phyloP scores from a whole-genome alignment of 1,139 yeast species.

The Sporopachydermia cereana region DNA sequence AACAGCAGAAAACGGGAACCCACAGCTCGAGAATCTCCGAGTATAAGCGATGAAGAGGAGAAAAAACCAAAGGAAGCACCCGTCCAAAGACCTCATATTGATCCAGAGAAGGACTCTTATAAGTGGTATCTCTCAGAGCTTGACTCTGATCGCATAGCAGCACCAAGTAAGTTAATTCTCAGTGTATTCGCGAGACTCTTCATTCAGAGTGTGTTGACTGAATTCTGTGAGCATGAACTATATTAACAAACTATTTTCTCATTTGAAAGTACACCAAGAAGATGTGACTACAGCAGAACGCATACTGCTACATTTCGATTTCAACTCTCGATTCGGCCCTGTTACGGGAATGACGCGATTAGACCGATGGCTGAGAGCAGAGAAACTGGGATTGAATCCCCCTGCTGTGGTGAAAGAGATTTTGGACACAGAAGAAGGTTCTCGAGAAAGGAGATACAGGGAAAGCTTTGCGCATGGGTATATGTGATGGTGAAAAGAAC shows the following conservation, averaged over 20 bases:
- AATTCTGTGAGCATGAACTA: too few species aligned
- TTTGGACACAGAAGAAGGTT: slow-evolving; percentile 10
- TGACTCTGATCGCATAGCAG: background rate
- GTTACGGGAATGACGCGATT: slow-evolving; percentile 26
- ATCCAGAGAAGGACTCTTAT: background rate
- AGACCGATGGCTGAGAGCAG: slow-evolving; percentile 80
- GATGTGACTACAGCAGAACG: slow-evolving; percentile 19
- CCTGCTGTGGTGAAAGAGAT: slow-evolving; percentile 23
- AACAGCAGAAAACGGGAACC: background rate
- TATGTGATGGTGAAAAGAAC: too few species aligned
- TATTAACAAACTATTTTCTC: too few species aligned
- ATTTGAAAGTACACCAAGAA: slow-evolving; percentile 23
- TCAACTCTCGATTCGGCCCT: slow-evolving; percentile 26
- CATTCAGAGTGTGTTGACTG: too few species aligned
- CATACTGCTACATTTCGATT: slow-evolving; percentile 25
- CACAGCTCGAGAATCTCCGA: too few species aligned
- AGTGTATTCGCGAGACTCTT: too few species aligned
- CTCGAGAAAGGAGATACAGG: background rate
- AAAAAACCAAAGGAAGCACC: too few species aligned
- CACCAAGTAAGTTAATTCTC: background rate
- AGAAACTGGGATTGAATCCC: slow-evolving; percentile 50
- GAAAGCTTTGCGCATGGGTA: slow-evolving; percentile 3
- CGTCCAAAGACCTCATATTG: background rate
- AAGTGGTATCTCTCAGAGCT: background rate
- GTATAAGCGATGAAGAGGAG: too few species aligned